Base-by-base conservation (phyloP, 306 rosid genomes). In the Fagus crenata region DNA sequence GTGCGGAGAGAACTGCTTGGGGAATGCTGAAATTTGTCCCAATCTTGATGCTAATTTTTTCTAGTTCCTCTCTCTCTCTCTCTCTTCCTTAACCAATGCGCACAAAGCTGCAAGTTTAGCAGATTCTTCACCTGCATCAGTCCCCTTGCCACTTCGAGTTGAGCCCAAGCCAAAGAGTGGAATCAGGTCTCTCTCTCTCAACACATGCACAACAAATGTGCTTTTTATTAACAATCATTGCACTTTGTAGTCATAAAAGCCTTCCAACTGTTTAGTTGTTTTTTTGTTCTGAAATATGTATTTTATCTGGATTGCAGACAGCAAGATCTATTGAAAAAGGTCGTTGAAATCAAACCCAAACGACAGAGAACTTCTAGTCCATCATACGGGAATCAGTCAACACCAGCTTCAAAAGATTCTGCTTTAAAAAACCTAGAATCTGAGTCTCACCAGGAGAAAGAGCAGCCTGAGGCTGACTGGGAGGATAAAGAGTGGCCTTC, bases 101-200 rank as follows among this genome's bases (percentile, higher is more conserved):
- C 83, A 94, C 98, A 80, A 86, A 87, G 98, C 98, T 74, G 96
- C 98, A 33, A 95, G 82, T 80, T 77, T 90, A 60, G 97, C 91
- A 36, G 98, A 95, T 89, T 95, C 98, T 73, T 84, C 98, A 46
- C 96, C 96, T 69, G 97, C 90, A 31, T 86, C 90, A 3, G 89
- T 86, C 54, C 97, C 97, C 36, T 83, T 92, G 84, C 74, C 96
- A 4, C 89, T 90, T 68, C 97, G 97, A n/a, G 96, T 95, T 61
- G 98, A 95, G 80, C 97, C 97, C 74, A 95, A 92, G 81, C 96
- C 93, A 55, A 92, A 88, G 83, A 90, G 98, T 71, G 96, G 97
- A 64, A 95, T 95, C 81, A 95, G 97, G 97, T 92, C 81, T 79
- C 17, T 83, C 76, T 69, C 63, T 46, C 33, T 46, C 15, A 22